Percentiles rank a stretch among this genome's conserved stretches.
These are phyloP conservation scores for Leccinum disarticulatum DNA, from an alignment of 768 basidiomycete species.

Conservation along the genomic window DNA sequence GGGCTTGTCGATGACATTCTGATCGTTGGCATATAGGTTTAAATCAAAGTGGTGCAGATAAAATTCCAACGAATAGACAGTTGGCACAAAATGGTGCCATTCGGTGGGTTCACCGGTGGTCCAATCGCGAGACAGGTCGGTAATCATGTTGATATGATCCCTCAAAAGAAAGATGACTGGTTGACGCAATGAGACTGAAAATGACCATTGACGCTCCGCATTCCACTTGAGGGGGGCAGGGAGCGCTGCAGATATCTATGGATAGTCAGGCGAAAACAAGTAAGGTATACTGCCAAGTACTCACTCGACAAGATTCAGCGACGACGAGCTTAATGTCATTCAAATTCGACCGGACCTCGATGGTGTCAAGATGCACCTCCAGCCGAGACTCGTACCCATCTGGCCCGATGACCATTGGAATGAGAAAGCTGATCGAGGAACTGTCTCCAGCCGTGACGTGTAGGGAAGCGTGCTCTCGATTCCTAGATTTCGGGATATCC, in stretches of 20 bases:
- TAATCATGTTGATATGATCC: conserved; percentile 93
- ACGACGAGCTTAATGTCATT: conserved; percentile 81
- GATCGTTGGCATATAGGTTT: conserved; percentile 88
- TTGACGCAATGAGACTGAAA: conserved; percentile 68
- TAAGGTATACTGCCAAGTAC: conserved; percentile 17
- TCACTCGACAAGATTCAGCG: conserved; percentile 77
- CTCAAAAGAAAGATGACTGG: conserved; percentile 78
- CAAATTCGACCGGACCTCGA: conserved; percentile 79
- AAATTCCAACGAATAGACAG: conserved; percentile 68
- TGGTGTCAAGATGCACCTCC: conserved; percentile 78
- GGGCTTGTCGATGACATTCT: conserved; percentile 94
- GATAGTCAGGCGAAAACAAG: conserved; percentile 5
- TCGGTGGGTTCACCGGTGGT: conserved; percentile 76
- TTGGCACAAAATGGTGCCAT: conserved; percentile 83
- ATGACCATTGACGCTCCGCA: conserved; percentile 72
- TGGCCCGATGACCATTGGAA: conserved; percentile 76
- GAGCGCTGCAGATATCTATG: conserved; percentile 66
- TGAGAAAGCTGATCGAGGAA: conserved; percentile 80
- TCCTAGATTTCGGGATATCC: conserved; percentile 49
- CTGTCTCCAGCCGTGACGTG: conserved; percentile 74
- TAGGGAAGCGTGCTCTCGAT: conserved; percentile 69
- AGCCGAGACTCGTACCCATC: conserved; percentile 78
- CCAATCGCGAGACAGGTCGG: conserved; percentile 94
- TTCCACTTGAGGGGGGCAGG: conserved; percentile 87
- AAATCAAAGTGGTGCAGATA: conserved; percentile 74